Conservation (phyloP, 805 yeast species). For the Candida ortonii region DNA sequence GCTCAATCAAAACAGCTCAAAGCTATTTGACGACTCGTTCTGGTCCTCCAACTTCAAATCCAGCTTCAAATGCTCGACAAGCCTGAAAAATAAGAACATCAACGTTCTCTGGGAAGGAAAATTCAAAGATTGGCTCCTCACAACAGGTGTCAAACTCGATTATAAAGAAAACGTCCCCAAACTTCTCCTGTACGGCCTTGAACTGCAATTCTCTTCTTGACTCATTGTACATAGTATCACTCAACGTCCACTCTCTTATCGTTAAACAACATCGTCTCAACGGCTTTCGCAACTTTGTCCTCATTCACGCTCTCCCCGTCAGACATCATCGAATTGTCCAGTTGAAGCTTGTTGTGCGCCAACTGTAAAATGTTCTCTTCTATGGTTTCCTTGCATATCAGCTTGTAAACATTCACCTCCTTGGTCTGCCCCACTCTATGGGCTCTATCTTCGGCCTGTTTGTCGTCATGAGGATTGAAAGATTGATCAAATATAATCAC, state of each 20-base stretch:
- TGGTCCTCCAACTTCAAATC: conserved; percentile 58
- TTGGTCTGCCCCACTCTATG: conserved; percentile 94
- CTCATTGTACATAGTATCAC: not conserved
- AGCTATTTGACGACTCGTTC: conserved; percentile 34
- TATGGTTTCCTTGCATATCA: conserved; percentile 71
- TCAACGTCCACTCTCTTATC: not conserved
- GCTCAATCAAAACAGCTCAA: conserved; percentile 19
- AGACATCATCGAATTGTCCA: conserved; percentile 64
- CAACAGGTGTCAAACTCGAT: conserved; percentile 64
- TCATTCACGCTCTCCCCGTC: conserved; percentile 43
- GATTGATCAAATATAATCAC: conserved; percentile 91
- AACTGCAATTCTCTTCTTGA: conserved; percentile 59
- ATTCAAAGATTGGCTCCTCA: conserved; percentile 71
- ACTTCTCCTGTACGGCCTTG: conserved; percentile 52
- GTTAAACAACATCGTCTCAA: conserved; percentile 47
- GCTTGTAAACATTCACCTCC: conserved; percentile 66
- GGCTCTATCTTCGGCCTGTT: conserved; percentile 98
- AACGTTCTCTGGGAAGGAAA: conserved; percentile 86
- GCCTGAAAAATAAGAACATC: conserved; percentile 58
- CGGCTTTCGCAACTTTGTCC: conserved; percentile 49
- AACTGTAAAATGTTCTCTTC: conserved; percentile 85
- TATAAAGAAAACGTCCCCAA: conserved; percentile 46
- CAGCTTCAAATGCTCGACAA: conserved; percentile 71
- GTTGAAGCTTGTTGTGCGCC: conserved; percentile 86
- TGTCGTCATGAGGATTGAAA: conserved; percentile 97